Evolutionary conservation across 495 filamentous ascomycete species (phyloP), one percentile per base, ranked within the genome.

Genomic region (Aspergillus biplanus): DNA sequence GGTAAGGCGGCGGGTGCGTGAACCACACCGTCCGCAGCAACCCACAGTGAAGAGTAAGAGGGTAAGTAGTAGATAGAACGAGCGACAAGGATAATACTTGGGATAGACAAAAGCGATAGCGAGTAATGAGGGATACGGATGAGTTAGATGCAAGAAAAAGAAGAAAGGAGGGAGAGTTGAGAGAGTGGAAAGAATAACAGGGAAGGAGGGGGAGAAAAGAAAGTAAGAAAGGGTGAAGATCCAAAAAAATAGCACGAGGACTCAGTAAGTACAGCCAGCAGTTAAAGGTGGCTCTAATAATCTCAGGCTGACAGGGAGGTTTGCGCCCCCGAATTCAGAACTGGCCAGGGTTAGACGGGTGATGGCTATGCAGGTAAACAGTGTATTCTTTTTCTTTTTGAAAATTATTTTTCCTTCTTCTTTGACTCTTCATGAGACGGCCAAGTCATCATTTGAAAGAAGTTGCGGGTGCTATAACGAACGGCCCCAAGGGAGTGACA

Each of bases 11-110:
- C 59, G 65, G 65, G 58, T 48, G 58, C n/a, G 55, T 62, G 48
- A 58, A 61, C 67, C 67, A 65, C 64, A 67, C 69, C 66, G 61
- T 65, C 58, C 48, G 56, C 44, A 47, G 49, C 48, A 63, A 56
- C 50, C 37, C 56, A 56, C 16, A 49, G 56, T 57, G 55, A 56
- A 44, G 32, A 61, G 60, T 65, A 62, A 58, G 59, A 58, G 60
- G 35, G 49, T n/a, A n/a, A n/a, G n/a, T 61, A 27, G 56, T 55
- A 33, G 50, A 18, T 7, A 33, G 34, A 56, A 63, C 56, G 52
- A 47, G 39, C 53, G 27, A 54, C 18, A n/a, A 49, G 33, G 52
- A 37, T 27, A 31, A 42, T 39, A 31, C 42, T 6, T 13, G 59
- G 15, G 21, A 54, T 32, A n/a, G 13, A 12, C 12, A 9, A 32